Evolutionary conservation across 1,139 yeast genomes (phyloP).

Genomic region (Debaryomyces udenii): DNA sequence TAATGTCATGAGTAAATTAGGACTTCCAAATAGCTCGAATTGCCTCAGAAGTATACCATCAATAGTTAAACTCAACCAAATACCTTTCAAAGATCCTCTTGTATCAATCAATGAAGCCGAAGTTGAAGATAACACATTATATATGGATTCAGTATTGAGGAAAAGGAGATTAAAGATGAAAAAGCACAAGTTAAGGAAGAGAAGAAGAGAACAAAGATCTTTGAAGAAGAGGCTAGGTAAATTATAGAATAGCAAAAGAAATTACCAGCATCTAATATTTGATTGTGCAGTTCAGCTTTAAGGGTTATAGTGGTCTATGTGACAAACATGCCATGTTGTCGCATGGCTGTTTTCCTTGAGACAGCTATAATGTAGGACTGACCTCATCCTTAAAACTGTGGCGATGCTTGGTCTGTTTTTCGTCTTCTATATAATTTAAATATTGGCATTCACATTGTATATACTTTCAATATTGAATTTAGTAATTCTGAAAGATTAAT

Average conservation of each 20-base stretch:
- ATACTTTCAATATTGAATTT: slow-evolving; percentile 4
- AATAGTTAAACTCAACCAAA: too few relatives aligned
- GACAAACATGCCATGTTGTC: too few relatives aligned
- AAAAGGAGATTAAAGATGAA: slow-evolving; percentile 74
- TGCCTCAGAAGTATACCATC: too few relatives aligned
- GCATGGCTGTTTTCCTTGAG: neutral
- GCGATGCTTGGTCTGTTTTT: slow-evolving; percentile 3
- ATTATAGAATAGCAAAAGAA: slow-evolving; percentile 14
- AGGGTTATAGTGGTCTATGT: too few relatives aligned
- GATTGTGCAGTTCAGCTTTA: too few relatives aligned
- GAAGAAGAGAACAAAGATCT: slow-evolving; percentile 67
- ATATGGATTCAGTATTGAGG: slow-evolving; percentile 64
- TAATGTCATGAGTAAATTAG: too few relatives aligned
- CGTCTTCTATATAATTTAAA: neutral
- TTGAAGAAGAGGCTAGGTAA: slow-evolving; percentile 62
- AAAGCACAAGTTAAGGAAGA: slow-evolving; percentile 71
- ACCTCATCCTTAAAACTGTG: too few relatives aligned
- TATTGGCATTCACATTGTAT: slow-evolving; percentile 7
- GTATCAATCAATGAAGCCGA: slow-evolving; percentile 7
- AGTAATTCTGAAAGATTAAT: neutral
- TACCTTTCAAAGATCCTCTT: slow-evolving; percentile 2
- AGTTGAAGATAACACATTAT: slow-evolving; percentile 30
- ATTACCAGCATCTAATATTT: neutral
- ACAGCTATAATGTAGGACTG: too few relatives aligned
- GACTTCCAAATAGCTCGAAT: too few relatives aligned